Conservation (phyloP, 169 alveolate genomes). For the Babesia ovis region DNA sequence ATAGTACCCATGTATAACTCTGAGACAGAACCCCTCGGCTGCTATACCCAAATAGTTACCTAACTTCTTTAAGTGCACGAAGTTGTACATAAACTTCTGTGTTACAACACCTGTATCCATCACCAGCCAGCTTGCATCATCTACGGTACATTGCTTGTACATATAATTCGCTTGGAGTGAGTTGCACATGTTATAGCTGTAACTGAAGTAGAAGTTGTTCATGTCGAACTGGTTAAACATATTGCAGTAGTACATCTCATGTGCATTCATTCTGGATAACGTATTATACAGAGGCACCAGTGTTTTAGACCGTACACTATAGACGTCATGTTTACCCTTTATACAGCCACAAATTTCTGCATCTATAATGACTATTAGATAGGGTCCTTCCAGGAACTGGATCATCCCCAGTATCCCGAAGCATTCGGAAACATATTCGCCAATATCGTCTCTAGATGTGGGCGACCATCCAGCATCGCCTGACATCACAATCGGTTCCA, state of each 20-base stretch:
- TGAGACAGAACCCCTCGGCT: slow-evolving; percentile 39
- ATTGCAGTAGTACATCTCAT: slow-evolving; percentile 44
- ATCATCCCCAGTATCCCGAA: slow-evolving; percentile 70
- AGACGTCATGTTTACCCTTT: slow-evolving; percentile 63
- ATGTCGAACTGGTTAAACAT: slow-evolving; percentile 65
- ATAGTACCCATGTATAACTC: slow-evolving; percentile 70
- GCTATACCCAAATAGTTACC: slow-evolving; percentile 8
- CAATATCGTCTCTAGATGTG: neutral
- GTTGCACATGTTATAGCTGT: slow-evolving; percentile 69
- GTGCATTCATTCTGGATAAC: neutral
- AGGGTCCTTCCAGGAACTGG: slow-evolving; percentile 59
- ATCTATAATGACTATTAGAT: slow-evolving; percentile 63
- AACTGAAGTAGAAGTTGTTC: slow-evolving; percentile 70
- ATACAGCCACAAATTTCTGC: slow-evolving; percentile 58
- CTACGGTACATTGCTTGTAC: neutral
- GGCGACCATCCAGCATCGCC: no score
- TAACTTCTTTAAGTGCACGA: slow-evolving; percentile 49
- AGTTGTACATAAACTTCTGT: slow-evolving; percentile 69
- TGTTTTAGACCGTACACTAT: slow-evolving; percentile 33
- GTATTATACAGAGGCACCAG: slow-evolving; percentile 65
- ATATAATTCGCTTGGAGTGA: slow-evolving; percentile 60
- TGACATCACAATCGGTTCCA: neutral
- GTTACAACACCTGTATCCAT: slow-evolving; percentile 42
- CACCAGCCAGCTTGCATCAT: slow-evolving; percentile 29
- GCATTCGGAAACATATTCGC: neutral